A percentile compares a stretch with the other conserved stretches of the same genome.
phyloP scores from a whole-genome alignment of 148 eudicot genomes.

The Rhododendron griersonianum region DNA sequence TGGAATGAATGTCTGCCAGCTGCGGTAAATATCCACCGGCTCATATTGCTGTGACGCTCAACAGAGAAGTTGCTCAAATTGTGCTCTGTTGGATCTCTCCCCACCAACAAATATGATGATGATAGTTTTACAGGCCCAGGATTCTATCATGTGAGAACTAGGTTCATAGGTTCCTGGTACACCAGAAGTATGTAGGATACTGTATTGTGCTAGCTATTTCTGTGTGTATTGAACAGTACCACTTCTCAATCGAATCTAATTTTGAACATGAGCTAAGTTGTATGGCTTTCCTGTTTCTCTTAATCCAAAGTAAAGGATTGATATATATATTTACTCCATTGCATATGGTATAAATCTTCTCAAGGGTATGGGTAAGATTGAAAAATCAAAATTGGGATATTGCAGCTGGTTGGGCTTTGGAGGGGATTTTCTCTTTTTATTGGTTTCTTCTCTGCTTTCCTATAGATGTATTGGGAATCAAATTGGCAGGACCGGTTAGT shows the following conservation, averaged over 20 bases:
- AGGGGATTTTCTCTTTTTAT: neutral
- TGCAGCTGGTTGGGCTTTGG: neutral
- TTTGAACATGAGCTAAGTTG: neutral
- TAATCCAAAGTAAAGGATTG: neutral
- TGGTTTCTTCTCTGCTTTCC: neutral
- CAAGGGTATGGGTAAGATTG: neutral
- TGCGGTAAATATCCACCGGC: neutral
- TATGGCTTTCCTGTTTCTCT: neutral
- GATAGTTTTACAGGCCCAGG: neutral
- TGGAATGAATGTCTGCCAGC: neutral
- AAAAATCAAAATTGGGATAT: neutral
- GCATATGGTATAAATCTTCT: neutral
- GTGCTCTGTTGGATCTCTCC: neutral
- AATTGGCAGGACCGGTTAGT: neutral
- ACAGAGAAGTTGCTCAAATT: neutral
- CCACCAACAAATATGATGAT: neutral
- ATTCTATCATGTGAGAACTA: neutral
- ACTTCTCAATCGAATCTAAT: neutral
- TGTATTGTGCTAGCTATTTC: neutral
- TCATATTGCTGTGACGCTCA: neutral
- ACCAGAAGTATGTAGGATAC: neutral
- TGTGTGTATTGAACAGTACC: neutral
- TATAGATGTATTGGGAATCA: neutral
- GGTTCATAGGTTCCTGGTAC: neutral
- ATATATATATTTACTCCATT: neutral